Conservation (phyloP, 73 alveolate genomes). For the Paramecium sonneborni region DNA sequence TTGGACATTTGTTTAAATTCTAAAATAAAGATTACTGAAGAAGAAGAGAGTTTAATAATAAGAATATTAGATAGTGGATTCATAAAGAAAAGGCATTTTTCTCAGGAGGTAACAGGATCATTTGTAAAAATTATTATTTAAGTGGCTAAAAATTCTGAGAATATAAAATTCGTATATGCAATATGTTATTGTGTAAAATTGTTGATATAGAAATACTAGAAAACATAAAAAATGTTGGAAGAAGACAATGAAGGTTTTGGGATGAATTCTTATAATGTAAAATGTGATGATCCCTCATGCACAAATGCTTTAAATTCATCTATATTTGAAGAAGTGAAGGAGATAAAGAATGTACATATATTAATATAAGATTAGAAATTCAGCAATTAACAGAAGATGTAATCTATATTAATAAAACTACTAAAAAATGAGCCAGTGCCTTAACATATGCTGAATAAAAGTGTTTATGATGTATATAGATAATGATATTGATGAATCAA, state of each 20-base stretch:
- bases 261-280: background rate
- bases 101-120: background rate
- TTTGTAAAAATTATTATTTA: background rate
- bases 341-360: background rate
- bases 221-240: slow-evolving; percentile 3
- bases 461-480: slow-evolving; percentile 31
- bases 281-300: slow-evolving; percentile 34
- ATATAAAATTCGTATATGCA: background rate
- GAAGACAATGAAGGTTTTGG: slow-evolving; percentile 47
- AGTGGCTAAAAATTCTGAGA: background rate
- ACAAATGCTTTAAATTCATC: slow-evolving; percentile 28
- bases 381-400: background rate
- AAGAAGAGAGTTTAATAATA: background rate
- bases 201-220: background rate
- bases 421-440: slow-evolving; percentile 16
- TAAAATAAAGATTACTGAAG: background rate
- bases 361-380: background rate
- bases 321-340: background rate
- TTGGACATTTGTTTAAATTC: background rate
- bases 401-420: background rate
- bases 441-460: background rate
- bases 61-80: background rate
- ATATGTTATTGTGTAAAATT: background rate
- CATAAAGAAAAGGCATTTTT: slow-evolving; percentile 11
- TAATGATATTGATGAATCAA: background rate